These are phyloP conservation scores for Diaporthe amygdali DNA, from an alignment of 2,329 filamentous ascomycete species.

Conservation along the genomic window DNA sequence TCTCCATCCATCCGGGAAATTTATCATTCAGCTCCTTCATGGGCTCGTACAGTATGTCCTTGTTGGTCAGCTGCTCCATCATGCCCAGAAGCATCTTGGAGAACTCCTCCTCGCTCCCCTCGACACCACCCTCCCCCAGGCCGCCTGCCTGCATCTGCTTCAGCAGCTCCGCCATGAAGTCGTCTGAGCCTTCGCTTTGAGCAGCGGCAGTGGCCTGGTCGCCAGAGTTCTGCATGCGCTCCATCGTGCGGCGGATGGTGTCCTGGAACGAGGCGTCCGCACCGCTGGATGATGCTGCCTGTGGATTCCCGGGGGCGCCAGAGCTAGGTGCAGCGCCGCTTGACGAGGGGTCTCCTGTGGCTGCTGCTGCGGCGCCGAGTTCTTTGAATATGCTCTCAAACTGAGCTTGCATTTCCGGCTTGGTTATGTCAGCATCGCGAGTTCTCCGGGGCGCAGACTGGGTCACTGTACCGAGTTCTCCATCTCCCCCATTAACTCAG, in stretches of 20 bases:
- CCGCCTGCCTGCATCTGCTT: constrained; percentile 80
- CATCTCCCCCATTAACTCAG: constrained; percentile 76
- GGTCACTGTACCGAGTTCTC: constrained; percentile 59
- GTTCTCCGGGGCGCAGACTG: not conserved
- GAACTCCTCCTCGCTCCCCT: constrained; percentile 79
- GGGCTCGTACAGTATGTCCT: constrained; percentile 96
- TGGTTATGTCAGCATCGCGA: not conserved
- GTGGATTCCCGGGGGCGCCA: constrained; percentile 31
- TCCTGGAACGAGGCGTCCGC: constrained; percentile 81
- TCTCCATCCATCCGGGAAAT: constrained; percentile 86
- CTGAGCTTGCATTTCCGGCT: constrained; percentile 77
- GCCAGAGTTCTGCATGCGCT: constrained; percentile 90
- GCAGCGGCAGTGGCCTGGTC: constrained; percentile 83
- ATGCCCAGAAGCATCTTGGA: constrained; percentile 95
- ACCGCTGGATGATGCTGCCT: constrained; percentile 31
- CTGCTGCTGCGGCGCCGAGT: constrained; percentile 59
- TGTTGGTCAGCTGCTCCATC: constrained; percentile 99
- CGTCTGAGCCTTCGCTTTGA: constrained; percentile 70
- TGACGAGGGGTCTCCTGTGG: constrained; percentile 34
- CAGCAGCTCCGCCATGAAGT: constrained; percentile 90
- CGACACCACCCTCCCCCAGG: constrained; percentile 49
- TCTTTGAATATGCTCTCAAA: constrained; percentile 81
- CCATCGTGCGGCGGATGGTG: constrained; percentile 92
- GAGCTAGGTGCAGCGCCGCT: constrained; percentile 28
- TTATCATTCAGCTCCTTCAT: constrained; percentile 97